Base-by-base conservation (phyloP, 805 yeast genomes). In the Starmera dryadoides region DNA sequence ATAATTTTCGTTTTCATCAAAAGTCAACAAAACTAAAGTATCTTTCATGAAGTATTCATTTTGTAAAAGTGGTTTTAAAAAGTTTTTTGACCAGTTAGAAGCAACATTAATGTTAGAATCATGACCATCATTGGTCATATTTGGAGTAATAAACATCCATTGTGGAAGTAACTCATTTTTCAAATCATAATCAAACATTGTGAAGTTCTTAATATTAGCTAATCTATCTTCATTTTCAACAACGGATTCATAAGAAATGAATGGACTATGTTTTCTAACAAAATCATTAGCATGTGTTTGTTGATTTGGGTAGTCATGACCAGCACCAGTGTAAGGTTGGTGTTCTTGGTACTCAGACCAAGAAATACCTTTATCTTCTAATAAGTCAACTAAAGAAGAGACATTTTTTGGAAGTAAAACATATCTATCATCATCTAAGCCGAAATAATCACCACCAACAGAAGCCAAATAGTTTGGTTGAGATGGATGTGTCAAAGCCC, bases 341-440 rank as follows among this genome's bases (percentile, higher is more conserved):
- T 70, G 68, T 58, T 73, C 75, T 55, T 25, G 28, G n/a, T 73
- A 73, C 58, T 72, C 74, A 39, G 64, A 75, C 76, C 77, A 73
- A 17, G 76, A 63, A 42, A 73, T 69, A 22, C 59, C 59, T 49
- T 58, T 59, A 41, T 59, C 54, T 49, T 73, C 45, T 34, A 46
- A 30, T 41, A 73, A 58, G 50, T 73, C 79, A 14, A 62, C 77
- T 21, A 73, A 43, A 31, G 68, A 62, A 31, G 77, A 71, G 33
- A 73, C 65, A 51, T 73, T 70, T 21, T 48, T 28, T 37, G 78
- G 78, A 34, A 72, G 47, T 12, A 56, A 41, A 44, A 66, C 61
- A 56, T 69, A 72, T 43, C 63, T 59, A 54, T 73, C 78, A 42
- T 62, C 63, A 42, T 58, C 62, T 38, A 73, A 63, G 20, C 74